These are phyloP conservation scores for Tagetes patula DNA, from an alignment of 129 eudicot species.

Conservation along the genomic window DNA sequence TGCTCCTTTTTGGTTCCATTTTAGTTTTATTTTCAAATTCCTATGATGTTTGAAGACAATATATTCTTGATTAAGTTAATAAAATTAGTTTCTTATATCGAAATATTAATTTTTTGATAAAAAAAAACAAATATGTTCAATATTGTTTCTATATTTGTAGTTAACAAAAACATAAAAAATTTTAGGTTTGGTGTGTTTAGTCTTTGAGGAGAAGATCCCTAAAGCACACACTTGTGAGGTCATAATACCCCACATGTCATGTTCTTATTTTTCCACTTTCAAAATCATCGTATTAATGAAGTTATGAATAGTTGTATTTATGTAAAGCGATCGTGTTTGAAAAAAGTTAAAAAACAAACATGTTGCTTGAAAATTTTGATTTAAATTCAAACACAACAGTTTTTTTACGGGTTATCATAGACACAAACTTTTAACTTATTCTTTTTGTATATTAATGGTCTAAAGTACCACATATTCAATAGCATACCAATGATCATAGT, in stretches of 20 bases:
- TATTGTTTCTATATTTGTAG: no score
- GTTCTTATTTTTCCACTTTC: background rate
- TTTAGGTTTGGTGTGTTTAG: conserved; percentile 44
- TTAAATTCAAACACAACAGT: background rate
- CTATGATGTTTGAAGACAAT: background rate
- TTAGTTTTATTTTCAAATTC: background rate
- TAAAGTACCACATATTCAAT: no score
- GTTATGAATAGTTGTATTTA: background rate
- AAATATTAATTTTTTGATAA: no score
- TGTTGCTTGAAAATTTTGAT: background rate
- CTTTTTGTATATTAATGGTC: no score
- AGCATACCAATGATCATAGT: no score
- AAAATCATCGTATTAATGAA: conserved; percentile 7
- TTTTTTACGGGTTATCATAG: no score
- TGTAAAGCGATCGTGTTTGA: background rate
- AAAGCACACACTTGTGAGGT: conserved; percentile 19
- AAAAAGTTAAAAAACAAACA: background rate
- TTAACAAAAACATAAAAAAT: no score
- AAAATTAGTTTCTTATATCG: background rate
- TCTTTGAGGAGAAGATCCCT: conserved; percentile 31
- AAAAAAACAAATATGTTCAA: no score
- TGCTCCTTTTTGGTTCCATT: background rate
- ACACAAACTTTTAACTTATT: no score
- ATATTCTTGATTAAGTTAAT: background rate
- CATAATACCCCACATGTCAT: conserved; percentile 6